These are phyloP conservation scores for Epichloe gansuensis DNA, from an alignment of 2,329 filamentous ascomycete species.

Conservation along the genomic window DNA sequence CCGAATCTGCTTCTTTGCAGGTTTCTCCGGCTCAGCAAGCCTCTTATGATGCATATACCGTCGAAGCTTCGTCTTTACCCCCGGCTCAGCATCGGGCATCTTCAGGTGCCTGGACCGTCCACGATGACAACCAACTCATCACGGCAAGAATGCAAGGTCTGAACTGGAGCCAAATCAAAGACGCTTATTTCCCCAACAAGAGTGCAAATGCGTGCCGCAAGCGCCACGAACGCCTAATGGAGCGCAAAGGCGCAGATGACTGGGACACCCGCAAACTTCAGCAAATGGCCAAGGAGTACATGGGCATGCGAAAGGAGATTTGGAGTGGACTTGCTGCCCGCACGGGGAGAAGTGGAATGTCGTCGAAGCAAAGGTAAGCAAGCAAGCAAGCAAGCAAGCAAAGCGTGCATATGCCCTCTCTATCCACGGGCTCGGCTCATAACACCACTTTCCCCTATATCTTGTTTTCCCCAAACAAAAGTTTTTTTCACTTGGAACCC, in stretches of 20 bases:
- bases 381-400: not conserved
- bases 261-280: slow-evolving; percentile 71
- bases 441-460: not conserved
- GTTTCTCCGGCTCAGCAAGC: slow-evolving; percentile 9
- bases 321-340: slow-evolving; percentile 63
- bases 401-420: not conserved
- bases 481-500: not conserved
- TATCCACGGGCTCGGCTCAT: not conserved
- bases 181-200: slow-evolving; percentile 65
- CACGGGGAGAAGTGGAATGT: slow-evolving; percentile 77
- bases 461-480: not conserved
- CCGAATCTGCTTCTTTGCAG: slow-evolving; percentile 17
- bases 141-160: slow-evolving; percentile 60
- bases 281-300: slow-evolving; percentile 64
- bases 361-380: slow-evolving; percentile 47
- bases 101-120: slow-evolving; percentile 57
- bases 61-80: slow-evolving; percentile 23
- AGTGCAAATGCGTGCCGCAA: slow-evolving; percentile 78
- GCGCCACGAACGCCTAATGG: slow-evolving; percentile 73
- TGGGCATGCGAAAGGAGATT: slow-evolving; percentile 67
- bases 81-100: slow-evolving; percentile 43
- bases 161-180: slow-evolving; percentile 75
- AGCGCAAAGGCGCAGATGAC: slow-evolving; percentile 60
- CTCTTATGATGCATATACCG: slow-evolving; percentile 28
- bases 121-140: slow-evolving; percentile 65